Evolutionary conservation across 805 yeast genomes (phyloP).

Genomic region (Candida arabinofermentans): DNA sequence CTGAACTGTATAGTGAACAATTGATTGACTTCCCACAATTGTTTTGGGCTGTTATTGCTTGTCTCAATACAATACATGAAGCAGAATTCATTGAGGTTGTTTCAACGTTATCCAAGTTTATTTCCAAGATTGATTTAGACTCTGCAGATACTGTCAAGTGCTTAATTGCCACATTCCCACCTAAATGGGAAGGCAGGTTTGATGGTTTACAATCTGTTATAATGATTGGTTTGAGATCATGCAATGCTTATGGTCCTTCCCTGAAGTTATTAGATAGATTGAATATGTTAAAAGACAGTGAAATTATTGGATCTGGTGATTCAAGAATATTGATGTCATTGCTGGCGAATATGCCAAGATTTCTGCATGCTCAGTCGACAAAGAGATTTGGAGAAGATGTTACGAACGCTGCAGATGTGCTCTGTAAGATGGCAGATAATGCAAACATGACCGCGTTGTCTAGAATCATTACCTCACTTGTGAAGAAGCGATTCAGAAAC

Average conservation of each 20-base stretch:
- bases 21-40: constrained; percentile 86
- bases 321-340: constrained; percentile 68
- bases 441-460: constrained; percentile 54
- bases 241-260: constrained; percentile 75
- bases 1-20: constrained; percentile 74
- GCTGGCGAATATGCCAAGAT: constrained; percentile 78
- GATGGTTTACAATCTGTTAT: constrained; percentile 82
- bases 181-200: constrained; percentile 92
- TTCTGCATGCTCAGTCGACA: constrained; percentile 71
- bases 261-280: constrained; percentile 69
- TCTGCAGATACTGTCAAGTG: constrained; percentile 83
- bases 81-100: constrained; percentile 88
- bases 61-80: constrained; percentile 85
- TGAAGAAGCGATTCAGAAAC: constrained; percentile 79
- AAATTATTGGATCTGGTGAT: constrained; percentile 70
- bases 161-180: constrained; percentile 82
- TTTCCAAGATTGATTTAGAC: constrained; percentile 81
- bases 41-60: constrained; percentile 94
- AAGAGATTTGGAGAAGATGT: constrained; percentile 48
- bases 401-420: constrained; percentile 47
- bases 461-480: constrained; percentile 69
- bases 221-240: constrained; percentile 78
- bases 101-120: constrained; percentile 74
- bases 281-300: constrained; percentile 62
- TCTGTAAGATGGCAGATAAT: constrained; percentile 57